Evolutionary conservation across 495 filamentous ascomycete genomes (phyloP).

Genomic region (Xylaria curta): DNA sequence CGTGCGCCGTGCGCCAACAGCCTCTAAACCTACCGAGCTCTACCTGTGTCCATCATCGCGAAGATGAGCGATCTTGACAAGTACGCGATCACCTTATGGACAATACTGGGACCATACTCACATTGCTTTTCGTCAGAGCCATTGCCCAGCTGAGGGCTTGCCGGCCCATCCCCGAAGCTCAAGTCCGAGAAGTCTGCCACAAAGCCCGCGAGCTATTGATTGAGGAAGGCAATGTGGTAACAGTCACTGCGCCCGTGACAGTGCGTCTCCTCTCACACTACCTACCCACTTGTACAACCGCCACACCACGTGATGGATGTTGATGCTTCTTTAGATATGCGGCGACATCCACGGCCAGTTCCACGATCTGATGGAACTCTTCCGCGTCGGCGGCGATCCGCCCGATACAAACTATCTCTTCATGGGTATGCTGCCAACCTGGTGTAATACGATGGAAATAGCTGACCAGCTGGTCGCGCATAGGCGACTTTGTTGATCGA

Average conservation of each 20-base stretch:
- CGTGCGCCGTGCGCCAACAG: constrained; percentile 20
- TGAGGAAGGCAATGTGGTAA: constrained; percentile 97
- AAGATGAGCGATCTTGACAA: constrained; percentile 87
- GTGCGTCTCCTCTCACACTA: constrained; percentile 43
- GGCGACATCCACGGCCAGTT: constrained; percentile 99
- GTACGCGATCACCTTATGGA: constrained; percentile 52
- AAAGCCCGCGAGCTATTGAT: constrained; percentile 96
- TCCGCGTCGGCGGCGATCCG: constrained; percentile 91
- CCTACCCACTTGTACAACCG: background rate
- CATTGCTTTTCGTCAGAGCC: constrained; percentile 61
- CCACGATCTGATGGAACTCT: constrained; percentile 98
- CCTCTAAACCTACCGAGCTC: background rate
- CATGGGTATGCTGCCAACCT: constrained; percentile 67
- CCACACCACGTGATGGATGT: background rate
- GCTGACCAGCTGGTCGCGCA: constrained; percentile 24
- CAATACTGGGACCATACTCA: constrained; percentile 23
- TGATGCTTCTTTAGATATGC: constrained; percentile 70
- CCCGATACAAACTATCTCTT: constrained; percentile 99
- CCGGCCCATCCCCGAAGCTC: constrained; percentile 91
- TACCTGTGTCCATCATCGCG: constrained; percentile 22
- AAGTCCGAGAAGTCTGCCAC: constrained; percentile 96
- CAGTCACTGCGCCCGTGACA: constrained; percentile 94
- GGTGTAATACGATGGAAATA: background rate
- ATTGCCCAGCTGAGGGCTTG: constrained; percentile 94
- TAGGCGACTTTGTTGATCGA: constrained; percentile 95